Base-by-base conservation (phyloP, 2,329 filamentous ascomycete genomes). In the Aspergillus ochraceus region DNA sequence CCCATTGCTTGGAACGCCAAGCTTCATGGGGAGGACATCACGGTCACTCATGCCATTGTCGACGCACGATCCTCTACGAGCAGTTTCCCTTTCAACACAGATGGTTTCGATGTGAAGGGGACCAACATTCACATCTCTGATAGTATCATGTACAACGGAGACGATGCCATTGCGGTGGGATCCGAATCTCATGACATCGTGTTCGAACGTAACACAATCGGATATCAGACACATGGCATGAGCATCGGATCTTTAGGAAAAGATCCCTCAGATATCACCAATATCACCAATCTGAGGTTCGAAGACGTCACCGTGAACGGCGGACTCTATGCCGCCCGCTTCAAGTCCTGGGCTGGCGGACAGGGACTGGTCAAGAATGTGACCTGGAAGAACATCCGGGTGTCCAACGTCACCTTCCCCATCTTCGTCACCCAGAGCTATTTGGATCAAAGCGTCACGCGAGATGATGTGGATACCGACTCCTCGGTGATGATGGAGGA, bases 361-460 rank as follows among this genome's bases (percentile, higher is more conserved):
- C 69, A 76, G 58, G 79, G 78, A 2, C 68, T 80, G 6, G 77
- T 72, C 6, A 75, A 74, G 64, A 78, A 79, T 54, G 70, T 81
- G 49, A 77, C 73, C 32, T 81, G 79, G 79, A 74, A 71, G 54
- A 78, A 80, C 60, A 77, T 80, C 55, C 66, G 75, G 6, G 62
- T 74, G 12, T 76, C 75, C 64, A 81, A 80, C 58, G 79, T 80
- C 30, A 76, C 78, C 0, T 80, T 80, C 61, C 79, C 79, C 1
- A 76, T 80, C 57, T 80, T 79, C 57, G 77, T 80, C n/a, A 80
- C 78, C 2, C 77, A 80, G 66, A 79, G 73, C 45, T 81, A 81
- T 64, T 66, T 68, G 60, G 75, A 81, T 57, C 77, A 80, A 63
- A 72, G 69, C n/a, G 69, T 63, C 29, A 68, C 63, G 2, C 69